Percentiles rank a stretch among this genome's conserved stretches.
Evolutionary conservation across 139 green algal species (phyloP).

Genomic region (Chlamydomonas sphaeroides): DNA sequence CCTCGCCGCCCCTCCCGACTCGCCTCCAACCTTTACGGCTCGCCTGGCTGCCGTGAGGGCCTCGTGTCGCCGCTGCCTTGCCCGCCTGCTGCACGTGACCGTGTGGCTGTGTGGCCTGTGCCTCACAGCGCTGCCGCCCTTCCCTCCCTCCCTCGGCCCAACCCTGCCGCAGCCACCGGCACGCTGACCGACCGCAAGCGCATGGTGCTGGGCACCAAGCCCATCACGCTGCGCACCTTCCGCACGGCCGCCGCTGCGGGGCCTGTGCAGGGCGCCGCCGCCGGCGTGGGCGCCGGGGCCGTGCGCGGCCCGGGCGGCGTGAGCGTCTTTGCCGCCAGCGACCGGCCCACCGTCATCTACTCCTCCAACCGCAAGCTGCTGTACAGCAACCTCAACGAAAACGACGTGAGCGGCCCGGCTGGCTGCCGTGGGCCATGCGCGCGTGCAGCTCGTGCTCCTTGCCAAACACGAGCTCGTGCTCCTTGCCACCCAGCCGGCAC

Average conservation of each 20-base stretch:
- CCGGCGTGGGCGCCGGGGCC: background rate
- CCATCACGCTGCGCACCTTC: constrained; percentile 79
- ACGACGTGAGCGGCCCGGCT: constrained; percentile 70
- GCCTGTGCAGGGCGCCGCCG: background rate
- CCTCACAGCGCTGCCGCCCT: too few species aligned
- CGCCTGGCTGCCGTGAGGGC: too few species aligned
- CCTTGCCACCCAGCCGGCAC: too few species aligned
- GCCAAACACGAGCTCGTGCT: too few species aligned
- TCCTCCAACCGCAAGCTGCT: constrained; percentile 90
- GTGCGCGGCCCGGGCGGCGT: constrained; percentile 16
- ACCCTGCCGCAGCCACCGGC: background rate
- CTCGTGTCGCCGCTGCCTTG: too few species aligned
- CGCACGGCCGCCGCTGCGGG: background rate
- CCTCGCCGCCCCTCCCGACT: too few species aligned
- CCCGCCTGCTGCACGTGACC: too few species aligned
- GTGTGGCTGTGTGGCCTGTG: too few species aligned
- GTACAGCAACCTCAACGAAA: constrained; percentile 97
- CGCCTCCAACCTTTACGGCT: too few species aligned
- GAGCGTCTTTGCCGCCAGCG: constrained; percentile 91
- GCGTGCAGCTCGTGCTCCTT: too few species aligned
- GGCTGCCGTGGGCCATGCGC: too few species aligned
- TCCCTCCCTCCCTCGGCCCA: background rate
- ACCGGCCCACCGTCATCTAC: constrained; percentile 97
- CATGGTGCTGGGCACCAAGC: constrained; percentile 91
- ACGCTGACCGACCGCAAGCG: constrained; percentile 80